Percentiles rank a stretch among this genome's conserved stretches.
phyloP scores from a whole-genome alignment of 768 basidiomycete species.

The Russula dissimulans region DNA sequence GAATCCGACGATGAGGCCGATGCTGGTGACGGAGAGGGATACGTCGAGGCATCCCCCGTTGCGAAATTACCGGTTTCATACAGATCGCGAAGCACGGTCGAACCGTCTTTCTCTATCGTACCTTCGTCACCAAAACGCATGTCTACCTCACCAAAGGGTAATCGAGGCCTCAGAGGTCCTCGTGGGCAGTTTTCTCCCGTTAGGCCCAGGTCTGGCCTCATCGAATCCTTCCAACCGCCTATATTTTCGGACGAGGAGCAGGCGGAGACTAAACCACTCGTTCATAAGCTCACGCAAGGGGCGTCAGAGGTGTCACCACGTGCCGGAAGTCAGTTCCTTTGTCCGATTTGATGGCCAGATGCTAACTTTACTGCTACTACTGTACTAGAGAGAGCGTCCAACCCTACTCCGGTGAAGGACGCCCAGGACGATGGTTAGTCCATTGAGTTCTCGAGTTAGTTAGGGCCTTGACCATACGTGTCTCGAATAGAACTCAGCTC shows the following conservation, averaged over 20 bases:
- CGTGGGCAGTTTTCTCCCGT: background rate
- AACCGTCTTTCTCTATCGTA: slow-evolving; percentile 8
- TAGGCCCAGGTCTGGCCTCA: background rate
- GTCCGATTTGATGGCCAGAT: background rate
- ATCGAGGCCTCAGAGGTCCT: background rate
- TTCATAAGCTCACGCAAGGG: background rate
- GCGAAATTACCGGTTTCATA: background rate
- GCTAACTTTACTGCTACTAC: background rate
- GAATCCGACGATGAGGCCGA: slow-evolving; percentile 10
- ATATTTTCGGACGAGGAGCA: slow-evolving; percentile 1
- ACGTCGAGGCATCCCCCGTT: background rate
- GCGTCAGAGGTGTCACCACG: background rate
- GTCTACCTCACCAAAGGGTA: background rate
- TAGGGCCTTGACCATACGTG: background rate
- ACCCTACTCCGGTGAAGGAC: background rate
- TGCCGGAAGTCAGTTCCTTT: background rate
- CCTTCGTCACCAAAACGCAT: slow-evolving; percentile 6
- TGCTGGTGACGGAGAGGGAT: background rate
- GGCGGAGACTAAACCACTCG: background rate
- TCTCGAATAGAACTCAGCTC: background rate
- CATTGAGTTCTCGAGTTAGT: background rate
- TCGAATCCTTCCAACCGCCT: background rate
- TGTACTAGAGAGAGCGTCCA: background rate
- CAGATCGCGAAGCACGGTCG: background rate
- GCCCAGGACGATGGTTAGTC: background rate